Evolutionary conservation across 495 filamentous ascomycete species (phyloP).

Genomic region (Aspergillus incahuasiensis): DNA sequence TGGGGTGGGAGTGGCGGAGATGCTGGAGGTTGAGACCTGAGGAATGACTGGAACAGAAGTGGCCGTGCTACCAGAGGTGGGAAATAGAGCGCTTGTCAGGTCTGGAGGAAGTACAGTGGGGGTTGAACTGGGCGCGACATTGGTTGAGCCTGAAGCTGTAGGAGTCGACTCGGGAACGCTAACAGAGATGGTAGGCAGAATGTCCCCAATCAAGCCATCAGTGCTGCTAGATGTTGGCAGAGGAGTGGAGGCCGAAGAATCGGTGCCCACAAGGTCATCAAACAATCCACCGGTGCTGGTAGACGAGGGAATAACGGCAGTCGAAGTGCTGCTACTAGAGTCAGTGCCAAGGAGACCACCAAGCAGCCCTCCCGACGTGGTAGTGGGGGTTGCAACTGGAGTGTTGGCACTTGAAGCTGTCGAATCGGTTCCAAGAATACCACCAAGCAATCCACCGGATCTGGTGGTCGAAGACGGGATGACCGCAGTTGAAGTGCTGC

Average conservation of each 20-base stretch:
- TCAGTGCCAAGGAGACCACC: not conserved
- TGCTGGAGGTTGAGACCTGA: not conserved
- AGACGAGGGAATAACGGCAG: not conserved
- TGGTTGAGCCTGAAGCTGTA: slow-evolving; percentile 5
- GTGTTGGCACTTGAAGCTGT: not conserved
- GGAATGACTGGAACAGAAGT: slow-evolving; percentile 7
- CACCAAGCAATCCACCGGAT: slow-evolving; percentile 3
- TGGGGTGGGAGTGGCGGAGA: slow-evolving; percentile 4
- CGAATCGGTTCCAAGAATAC: not conserved
- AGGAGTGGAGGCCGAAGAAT: not conserved
- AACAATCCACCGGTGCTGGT: slow-evolving; percentile 7
- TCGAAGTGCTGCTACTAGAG: not conserved
- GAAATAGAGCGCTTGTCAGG: slow-evolving; percentile 12
- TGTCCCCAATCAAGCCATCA: not conserved
- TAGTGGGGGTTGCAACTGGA: not conserved
- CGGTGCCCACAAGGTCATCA: not conserved
- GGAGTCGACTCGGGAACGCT: slow-evolving; percentile 24
- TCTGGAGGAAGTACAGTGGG: slow-evolving; percentile 1
- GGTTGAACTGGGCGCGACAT: slow-evolving; percentile 10
- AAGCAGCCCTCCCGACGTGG: not conserved
- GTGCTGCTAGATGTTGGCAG: not conserved
- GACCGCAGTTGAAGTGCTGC: not conserved
- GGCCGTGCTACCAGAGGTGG: not conserved
- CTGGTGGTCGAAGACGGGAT: not conserved
- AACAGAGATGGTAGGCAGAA: slow-evolving; percentile 23